Conservation (phyloP, 495 filamentous ascomycete species). For the Lasiosphaeris hirsuta region DNA sequence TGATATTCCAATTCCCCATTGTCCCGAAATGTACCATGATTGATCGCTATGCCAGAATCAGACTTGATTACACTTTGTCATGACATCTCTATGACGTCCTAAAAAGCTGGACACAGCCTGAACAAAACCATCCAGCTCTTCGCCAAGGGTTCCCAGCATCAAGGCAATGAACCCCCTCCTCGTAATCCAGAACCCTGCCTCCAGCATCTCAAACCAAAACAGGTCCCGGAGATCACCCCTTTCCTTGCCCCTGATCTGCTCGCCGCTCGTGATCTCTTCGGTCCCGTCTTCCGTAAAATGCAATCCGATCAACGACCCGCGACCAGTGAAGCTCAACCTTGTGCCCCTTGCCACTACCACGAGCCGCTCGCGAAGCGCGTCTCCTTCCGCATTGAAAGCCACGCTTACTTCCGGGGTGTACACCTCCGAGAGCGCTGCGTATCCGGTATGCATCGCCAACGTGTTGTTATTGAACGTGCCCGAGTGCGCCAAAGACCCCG, state of each 20-base stretch:
- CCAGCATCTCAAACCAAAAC: slow-evolving; percentile 50
- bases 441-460: slow-evolving; percentile 55
- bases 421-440: slow-evolving; percentile 39
- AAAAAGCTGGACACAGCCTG: slow-evolving; percentile 27
- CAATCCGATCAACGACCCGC: slow-evolving; percentile 43
- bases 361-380: slow-evolving; percentile 32
- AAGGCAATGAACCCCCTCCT: slow-evolving; percentile 42
- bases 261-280: slow-evolving; percentile 21
- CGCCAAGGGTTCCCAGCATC: slow-evolving; percentile 37
- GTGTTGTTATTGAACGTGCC: slow-evolving; percentile 71
- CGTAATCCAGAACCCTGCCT: slow-evolving; percentile 47
- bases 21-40: not conserved
- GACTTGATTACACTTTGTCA: slow-evolving; percentile 5
- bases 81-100: slow-evolving; percentile 19
- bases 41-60: not conserved
- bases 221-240: slow-evolving; percentile 38
- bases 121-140: slow-evolving; percentile 44
- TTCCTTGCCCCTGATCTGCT: slow-evolving; percentile 24
- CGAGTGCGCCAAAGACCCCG: slow-evolving; percentile 44
- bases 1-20: not conserved
- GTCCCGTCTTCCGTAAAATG: slow-evolving; percentile 33
- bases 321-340: slow-evolving; percentile 37
- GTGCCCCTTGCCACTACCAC: slow-evolving; percentile 32
- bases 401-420: slow-evolving; percentile 39
- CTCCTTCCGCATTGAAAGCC: slow-evolving; percentile 38